phyloP scores from a whole-genome alignment of 2,329 filamentous ascomycete species.

The Bretziella fagacearum region DNA sequence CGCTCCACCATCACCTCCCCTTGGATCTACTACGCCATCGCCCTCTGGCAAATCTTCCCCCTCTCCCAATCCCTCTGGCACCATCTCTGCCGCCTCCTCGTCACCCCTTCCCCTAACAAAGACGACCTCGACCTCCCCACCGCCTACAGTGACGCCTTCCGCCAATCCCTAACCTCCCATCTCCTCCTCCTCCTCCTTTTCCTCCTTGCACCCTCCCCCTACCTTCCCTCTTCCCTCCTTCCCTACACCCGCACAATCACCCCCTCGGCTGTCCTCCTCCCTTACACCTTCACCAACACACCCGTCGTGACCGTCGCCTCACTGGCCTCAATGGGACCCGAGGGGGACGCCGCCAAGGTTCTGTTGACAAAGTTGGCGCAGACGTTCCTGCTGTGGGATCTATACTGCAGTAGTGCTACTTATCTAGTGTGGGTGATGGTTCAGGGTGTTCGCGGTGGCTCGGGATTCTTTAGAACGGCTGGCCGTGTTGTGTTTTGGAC shows the following conservation, averaged over 20 bases:
- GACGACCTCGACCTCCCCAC: too few species aligned
- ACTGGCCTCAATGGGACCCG: neutral
- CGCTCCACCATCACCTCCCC: neutral
- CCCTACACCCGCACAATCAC: constrained; percentile 2
- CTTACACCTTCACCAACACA: neutral
- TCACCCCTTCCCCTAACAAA: neutral
- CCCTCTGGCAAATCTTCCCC: constrained; percentile 12
- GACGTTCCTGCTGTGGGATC: constrained; percentile 9
- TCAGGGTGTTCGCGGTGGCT: neutral
- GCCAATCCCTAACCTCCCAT: too few species aligned
- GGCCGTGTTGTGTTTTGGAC: neutral
- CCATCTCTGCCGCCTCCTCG: neutral
- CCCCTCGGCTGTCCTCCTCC: constrained; percentile 3
- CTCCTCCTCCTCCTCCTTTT: neutral
- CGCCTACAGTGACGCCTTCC: too few species aligned
- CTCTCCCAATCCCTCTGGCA: neutral
- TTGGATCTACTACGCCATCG: constrained; percentile 2
- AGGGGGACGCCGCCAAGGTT: neutral
- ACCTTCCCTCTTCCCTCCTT: constrained; percentile 1
- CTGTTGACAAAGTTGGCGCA: neutral
- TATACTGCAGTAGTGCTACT: neutral
- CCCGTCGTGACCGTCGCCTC: neutral
- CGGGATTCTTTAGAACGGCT: neutral
- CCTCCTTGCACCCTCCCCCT: neutral
- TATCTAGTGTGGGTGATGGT: constrained; percentile 3